Conservation (phyloP, 169 alveolate genomes). For the Plasmodium gallinaceum region DNA sequence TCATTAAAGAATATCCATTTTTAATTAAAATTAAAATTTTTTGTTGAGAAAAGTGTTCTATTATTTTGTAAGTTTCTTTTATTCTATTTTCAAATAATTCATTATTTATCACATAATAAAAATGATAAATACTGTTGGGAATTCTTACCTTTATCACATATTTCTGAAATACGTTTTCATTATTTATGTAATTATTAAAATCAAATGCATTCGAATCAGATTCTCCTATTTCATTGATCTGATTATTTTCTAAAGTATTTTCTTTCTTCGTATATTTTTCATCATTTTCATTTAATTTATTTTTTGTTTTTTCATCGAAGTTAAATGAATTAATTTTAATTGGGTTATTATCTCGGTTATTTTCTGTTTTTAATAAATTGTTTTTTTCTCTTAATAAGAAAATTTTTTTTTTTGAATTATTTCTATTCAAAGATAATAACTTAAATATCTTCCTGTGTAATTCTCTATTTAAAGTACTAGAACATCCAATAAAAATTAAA, state of each 20-base stretch:
- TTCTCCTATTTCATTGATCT: constrained; percentile 9
- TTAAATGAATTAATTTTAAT: neutral
- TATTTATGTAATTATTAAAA: constrained; percentile 4
- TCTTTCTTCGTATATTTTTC: constrained; percentile 8
- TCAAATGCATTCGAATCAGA: neutral
- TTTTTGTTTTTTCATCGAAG: neutral
- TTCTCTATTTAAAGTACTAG: constrained; percentile 74
- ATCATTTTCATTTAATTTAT: neutral
- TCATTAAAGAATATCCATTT: constrained; percentile 61
- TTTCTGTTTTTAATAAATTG: neutral
- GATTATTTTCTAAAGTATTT: neutral
- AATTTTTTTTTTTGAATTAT: constrained; percentile 55
- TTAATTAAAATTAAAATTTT: constrained; percentile 59
- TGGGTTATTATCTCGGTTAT: neutral
- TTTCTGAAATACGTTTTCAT: constrained; percentile 36
- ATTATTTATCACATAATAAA: constrained; percentile 39
- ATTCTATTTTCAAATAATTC: constrained; percentile 43
- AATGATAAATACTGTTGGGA: constrained; percentile 48
- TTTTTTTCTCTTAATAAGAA: constrained; percentile 51
- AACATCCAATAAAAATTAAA: constrained; percentile 67
- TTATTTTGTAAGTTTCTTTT: constrained; percentile 32
- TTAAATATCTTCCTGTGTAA: constrained; percentile 63
- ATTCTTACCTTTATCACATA: constrained; percentile 62
- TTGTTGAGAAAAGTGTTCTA: constrained; percentile 35
- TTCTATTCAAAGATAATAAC: constrained; percentile 32